Conservation (phyloP, 176 grass and related monocot genomes). For the Aegilops sharonensis region DNA sequence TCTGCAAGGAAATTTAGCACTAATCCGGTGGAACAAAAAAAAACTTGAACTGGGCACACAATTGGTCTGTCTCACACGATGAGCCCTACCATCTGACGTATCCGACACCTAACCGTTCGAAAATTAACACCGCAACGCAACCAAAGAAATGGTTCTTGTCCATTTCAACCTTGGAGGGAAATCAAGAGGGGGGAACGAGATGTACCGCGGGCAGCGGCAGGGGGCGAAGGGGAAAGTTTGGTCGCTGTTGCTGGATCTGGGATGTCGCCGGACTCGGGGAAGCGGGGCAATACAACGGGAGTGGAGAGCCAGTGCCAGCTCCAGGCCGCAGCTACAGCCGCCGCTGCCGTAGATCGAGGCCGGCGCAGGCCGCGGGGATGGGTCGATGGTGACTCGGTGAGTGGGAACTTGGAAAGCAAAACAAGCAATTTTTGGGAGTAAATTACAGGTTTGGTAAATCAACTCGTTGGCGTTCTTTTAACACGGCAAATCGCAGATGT, state of each 20-base stretch:
- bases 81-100: neutral
- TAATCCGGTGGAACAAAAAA: neutral
- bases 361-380: neutral
- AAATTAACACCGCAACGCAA: neutral
- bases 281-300: neutral
- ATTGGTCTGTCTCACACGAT: neutral
- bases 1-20: neutral
- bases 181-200: neutral
- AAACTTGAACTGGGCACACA: neutral
- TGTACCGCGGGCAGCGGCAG: conserved; percentile 1
- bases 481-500: too few relatives aligned
- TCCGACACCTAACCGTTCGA: neutral
- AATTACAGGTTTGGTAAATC: too few relatives aligned
- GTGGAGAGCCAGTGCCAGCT: neutral
- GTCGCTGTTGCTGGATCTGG: neutral
- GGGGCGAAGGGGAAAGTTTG: neutral
- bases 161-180: neutral
- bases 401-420: neutral
- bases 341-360: neutral
- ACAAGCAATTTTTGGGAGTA: too few relatives aligned
- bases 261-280: neutral
- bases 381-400: neutral
- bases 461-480: too few relatives aligned
- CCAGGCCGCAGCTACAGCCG: neutral
- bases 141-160: neutral